Base-by-base conservation (phyloP, 768 basidiomycete genomes). In the Gyrodon lividus region DNA sequence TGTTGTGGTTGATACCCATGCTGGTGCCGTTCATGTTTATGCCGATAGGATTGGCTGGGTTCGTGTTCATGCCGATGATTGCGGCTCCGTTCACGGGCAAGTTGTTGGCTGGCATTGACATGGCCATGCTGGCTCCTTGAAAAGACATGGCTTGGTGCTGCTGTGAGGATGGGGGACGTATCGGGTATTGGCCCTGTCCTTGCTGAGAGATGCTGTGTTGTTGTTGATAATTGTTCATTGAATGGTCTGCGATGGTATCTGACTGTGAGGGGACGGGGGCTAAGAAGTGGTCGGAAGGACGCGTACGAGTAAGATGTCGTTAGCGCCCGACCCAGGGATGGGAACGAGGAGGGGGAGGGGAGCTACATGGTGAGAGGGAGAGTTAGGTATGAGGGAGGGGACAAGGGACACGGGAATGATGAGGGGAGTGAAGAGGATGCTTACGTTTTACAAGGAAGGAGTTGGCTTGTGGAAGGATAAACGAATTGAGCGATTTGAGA, bases 111-210 rank as follows among this genome's bases (percentile, higher is more conserved):
- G 59, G 10, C 35, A 51, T 39, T 16, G 34, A 37, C 51, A 52
- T 53, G 33, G 23, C 51, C 44, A 52, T 56, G 17, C 51, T 47
- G n/a, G 26, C 46, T 26, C 35, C 42, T n/a, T 59, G 58, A 20
- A 65, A 64, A 20, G 63, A 51, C 51, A 65, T 47, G 40, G 17
- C 3, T 6, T 39, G 49, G 19, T 57, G 56, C 43, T 48, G 52
- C 26, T 53, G 52, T 5, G 54, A 53, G 10, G 56, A 55, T 1
- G 48, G 37, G 13, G 54, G 55, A 20, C 40, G 49, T 38, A 51
- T 20, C n/a, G 63, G 51, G 51, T 56, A 65, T 46, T 67, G 64
- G 7, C 60, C 51, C 45, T 67, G 59, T 39, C 52, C 55, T 5
- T 43, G 48, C 19, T 66, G 62, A 19, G 57, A 43, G 28, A 59